Percentiles rank a stretch among this genome's conserved stretches.
These are phyloP conservation scores for Geotrichum citri-aurantii DNA, from an alignment of 1,139 yeast genomes.

Conservation along the genomic window DNA sequence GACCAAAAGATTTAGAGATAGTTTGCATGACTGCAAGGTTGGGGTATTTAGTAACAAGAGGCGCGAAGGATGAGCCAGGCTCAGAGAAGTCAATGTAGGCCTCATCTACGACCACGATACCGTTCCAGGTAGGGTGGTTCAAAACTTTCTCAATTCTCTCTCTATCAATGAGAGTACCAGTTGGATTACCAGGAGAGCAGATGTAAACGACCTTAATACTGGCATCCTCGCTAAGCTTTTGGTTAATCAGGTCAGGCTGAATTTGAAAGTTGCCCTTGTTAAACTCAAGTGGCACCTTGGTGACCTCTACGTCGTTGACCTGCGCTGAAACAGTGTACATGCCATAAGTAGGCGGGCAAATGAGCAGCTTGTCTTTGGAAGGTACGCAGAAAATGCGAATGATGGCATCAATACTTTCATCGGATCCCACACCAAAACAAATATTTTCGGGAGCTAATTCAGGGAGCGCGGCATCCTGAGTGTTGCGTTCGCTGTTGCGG, in stretches of 20 bases:
- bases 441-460: conserved; percentile 59
- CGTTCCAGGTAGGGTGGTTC: conserved; percentile 56
- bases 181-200: conserved; percentile 99
- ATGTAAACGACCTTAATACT: conserved; percentile 67
- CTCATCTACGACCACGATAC: conserved; percentile 83
- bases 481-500: conserved; percentile 49
- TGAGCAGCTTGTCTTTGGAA: conserved; percentile 69
- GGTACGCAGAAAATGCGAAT: conserved; percentile 84
- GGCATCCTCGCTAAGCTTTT: conserved; percentile 51
- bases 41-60: conserved; percentile 74
- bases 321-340: conserved; percentile 92
- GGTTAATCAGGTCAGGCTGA: conserved; percentile 50
- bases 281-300: conserved; percentile 59
- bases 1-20: conserved; percentile 87
- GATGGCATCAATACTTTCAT: conserved; percentile 86
- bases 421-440: conserved; percentile 95
- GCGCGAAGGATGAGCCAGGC: conserved; percentile 63
- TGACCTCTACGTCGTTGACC: conserved; percentile 78
- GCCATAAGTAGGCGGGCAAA: conserved; percentile 95
- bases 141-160: conserved; percentile 49
- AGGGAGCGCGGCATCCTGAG: conserved; percentile 20
- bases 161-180: conserved; percentile 59
- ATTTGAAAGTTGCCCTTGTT: conserved; percentile 52
- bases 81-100: conserved; percentile 88
- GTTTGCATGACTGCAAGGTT: conserved; percentile 88